Evolutionary conservation across 2,329 filamentous ascomycete species (phyloP), one percentile per base, ranked within the genome.

Genomic region (Sarocladium oryzae): DNA sequence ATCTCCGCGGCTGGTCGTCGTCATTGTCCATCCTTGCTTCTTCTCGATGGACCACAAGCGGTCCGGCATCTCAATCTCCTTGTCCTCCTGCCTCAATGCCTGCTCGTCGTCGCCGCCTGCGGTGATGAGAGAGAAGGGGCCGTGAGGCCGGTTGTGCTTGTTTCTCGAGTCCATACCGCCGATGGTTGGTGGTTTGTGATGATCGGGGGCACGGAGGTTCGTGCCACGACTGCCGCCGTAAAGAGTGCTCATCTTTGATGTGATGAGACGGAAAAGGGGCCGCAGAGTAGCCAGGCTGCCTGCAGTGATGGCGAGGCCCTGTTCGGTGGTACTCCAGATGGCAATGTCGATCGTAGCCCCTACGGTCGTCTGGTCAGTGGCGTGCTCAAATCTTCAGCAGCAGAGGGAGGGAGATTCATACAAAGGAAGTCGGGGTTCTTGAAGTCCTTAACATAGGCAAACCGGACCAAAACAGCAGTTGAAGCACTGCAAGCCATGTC

Each of bases 271-370:
- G 54, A 69, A 52, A 1, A 78, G 63, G 0, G 75, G 75, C 0
- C 72, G 69, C 5, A 77, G 63, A 0, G 74, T 76, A 5, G 73
- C 71, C 6, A 74, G 66, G 21, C 69, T 69, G n/a, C 70, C 72
- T 7, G 74, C 75, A 6, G 69, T 69, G 55, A 78, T 71, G 45
- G 73, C 72, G 1, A 78, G 65, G 11, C 70, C 72, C 32, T 71
- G 64, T 51, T 78, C 76, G 6, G 70, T 62, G 1, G 69, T 71
- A 1, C 73, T 75, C 72, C 73, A 77, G 56, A 77, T 72, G 15
- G 73, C 72, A 48, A 75, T 70, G 52, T 70, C 66, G 46, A 66
- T 51, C 0, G 71, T 74, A 23, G 67, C 65, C 58, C 58, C 69
- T 49, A 18, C n/a, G n/a, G n/a, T 18, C 13, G 18, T 40, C 16